phyloP scores from a whole-genome alignment of 306 rosid genomes.

The Prunus padus region DNA sequence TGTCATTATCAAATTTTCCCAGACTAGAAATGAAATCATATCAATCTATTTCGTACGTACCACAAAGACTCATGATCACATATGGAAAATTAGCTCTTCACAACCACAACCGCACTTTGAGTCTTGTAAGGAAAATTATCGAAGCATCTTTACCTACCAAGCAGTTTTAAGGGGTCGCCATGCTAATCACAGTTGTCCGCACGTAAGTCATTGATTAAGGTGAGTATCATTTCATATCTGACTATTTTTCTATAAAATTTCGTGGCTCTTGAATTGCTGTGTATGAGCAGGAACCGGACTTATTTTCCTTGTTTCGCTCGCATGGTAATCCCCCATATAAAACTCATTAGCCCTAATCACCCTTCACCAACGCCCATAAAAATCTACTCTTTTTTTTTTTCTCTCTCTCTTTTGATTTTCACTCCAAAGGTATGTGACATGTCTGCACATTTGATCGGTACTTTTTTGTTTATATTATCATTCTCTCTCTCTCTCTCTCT shows the following conservation, averaged over 20 bases:
- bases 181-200: not conserved
- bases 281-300: slow-evolving; percentile 18
- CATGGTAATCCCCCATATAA: not conserved
- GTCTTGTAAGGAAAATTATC: not conserved
- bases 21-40: not conserved
- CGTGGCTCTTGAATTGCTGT: slow-evolving; percentile 7
- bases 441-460: not conserved
- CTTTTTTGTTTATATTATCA: not conserved
- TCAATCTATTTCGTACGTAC: not conserved
- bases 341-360: not conserved
- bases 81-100: not conserved
- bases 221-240: too few species aligned
- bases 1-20: not conserved
- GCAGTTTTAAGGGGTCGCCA: not conserved
- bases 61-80: not conserved
- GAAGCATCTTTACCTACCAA: not conserved
- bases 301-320: not conserved
- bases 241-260: not conserved
- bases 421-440: not conserved
- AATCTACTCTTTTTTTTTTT: not conserved
- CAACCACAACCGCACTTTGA: not conserved
- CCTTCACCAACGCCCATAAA: not conserved
- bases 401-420: not conserved
- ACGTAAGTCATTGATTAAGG: not conserved
- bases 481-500: too few species aligned